Evolutionary conservation across 768 basidiomycete species (phyloP), one percentile per base, ranked within the genome.

Genomic region (Mrakia gelida): DNA sequence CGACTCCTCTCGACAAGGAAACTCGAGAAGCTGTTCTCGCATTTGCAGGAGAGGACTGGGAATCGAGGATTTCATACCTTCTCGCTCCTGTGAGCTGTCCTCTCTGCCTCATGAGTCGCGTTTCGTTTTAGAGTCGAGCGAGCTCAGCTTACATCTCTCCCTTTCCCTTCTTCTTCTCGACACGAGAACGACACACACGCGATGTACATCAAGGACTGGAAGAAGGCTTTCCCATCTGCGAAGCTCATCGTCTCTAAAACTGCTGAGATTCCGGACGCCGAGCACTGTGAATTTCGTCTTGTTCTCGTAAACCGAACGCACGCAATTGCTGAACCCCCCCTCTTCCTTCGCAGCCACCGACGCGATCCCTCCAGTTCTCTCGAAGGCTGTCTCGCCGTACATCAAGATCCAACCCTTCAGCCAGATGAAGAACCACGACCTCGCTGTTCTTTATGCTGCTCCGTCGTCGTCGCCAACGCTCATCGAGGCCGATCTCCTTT

Each of bases 391-490:
- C 3, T n/a, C n/a, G 3, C 16, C 71, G 18, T n/a, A n/a, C 30
- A 15, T 54, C 26, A 90, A 80, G 92, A 28, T 91, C 81, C 92
- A 92, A 3, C 80, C 84, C 8, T 84, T 85, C 73, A 21, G 49
- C 77, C 85, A 79, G 92, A 92, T 82, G 91, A 92, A 81, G 93
- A 95, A 73, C 89, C 59, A 28, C 59, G 59, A 59, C 4, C 59
- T 95, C 21, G 92, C 92, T 0, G 93, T 92, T 84, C 88, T 91
- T n/a, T n/a, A n/a, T n/a, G n/a, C n/a, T n/a, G n/a, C n/a, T n/a
- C n/a, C 78, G 94, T 95, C 81, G 83, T 85, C 16, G 0, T 91
- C 90, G 15, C 91, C 90, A 82, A 89, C 90, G 0, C 85, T 95
- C 65, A 88, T 95, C 63, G 87, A 91, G 83, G 94, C 92, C 4